These are phyloP conservation scores for Acanthamoeba lenticulata DNA, from an alignment of 208 protist species.

Conservation along the genomic window DNA sequence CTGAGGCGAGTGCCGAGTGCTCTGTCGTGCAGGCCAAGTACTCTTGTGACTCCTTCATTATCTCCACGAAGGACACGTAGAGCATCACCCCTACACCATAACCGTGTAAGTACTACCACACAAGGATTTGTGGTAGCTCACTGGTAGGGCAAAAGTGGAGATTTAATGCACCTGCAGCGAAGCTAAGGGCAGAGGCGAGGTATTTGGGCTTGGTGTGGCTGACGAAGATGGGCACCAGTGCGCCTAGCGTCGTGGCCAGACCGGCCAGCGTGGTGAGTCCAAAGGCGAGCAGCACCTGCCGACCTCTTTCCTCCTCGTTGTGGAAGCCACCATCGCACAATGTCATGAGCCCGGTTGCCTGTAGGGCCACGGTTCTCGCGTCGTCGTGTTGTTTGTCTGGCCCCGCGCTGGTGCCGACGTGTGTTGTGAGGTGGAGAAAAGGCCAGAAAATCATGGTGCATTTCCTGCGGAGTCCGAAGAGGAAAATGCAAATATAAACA, in stretches of 20 bases:
- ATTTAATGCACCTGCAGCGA: not conserved
- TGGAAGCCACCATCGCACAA: too few relatives aligned
- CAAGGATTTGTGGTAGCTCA: not conserved
- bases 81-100: slow-evolving; percentile 74
- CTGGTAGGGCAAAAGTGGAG: not conserved
- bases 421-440: not conserved
- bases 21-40: slow-evolving; percentile 64
- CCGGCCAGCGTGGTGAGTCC: slow-evolving; percentile 26
- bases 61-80: slow-evolving; percentile 79
- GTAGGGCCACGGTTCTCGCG: too few relatives aligned
- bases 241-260: slow-evolving; percentile 65
- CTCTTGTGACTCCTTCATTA: slow-evolving; percentile 31
- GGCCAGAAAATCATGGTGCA: not conserved
- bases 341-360: too few relatives aligned
- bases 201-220: not conserved
- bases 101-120: not conserved
- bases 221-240: slow-evolving; percentile 30
- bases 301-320: too few relatives aligned
- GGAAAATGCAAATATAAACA: too few relatives aligned
- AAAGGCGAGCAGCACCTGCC: slow-evolving; percentile 66
- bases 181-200: slow-evolving; percentile 63
- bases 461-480: too few relatives aligned
- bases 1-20: not conserved
- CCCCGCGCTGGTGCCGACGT: not conserved
- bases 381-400: too few relatives aligned